Evolutionary conservation across 805 yeast genomes (phyloP), one percentile per base, ranked within the genome.

Genomic region (Metschnikowia dekortorum): DNA sequence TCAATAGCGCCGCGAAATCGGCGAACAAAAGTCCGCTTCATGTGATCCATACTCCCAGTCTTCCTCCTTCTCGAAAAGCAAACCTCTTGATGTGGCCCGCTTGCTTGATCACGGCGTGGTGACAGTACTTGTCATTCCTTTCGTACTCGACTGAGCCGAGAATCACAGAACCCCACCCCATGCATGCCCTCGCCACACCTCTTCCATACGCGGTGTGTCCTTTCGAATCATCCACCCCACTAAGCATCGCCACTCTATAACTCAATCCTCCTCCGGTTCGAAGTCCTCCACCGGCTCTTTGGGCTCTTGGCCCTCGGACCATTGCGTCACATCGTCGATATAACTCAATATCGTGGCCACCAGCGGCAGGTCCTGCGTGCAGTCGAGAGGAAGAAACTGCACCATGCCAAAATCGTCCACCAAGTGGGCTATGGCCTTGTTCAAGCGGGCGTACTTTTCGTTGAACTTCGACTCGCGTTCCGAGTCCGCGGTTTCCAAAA

Each of bases 371-470:
- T 83, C 85, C 60, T 76, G 75, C 30, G 75, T 66, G 56, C 84
- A 79, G 62, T 90, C 95, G 55, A 94, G 75, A 0, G 99, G 98
- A 56, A 94, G 71, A 63, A 90, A 94, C 65, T 94, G 97, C 2
- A 94, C 97, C 99, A 94, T 94, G 6, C 99, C 99, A 66, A 94
- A 94, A 61, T 94, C 99, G 63, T 94, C 98, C 34, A 91, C 95
- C 57, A 94, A 73, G 55, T 86, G 83, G 0, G 97, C 97, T 58
- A 94, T 90, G 13, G 91, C 79, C 58, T 80, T 79, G 65, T 89
- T 92, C 52, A 94, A 76, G 53, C 75, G 81, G 36, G 83, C 78
- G 62, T 83, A 92, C 61, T 79, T 84, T 10, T 82, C 81, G 59
- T 79, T 81, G 37, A 54, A 44, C 29, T 40, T 53, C 7, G 51